A percentile compares a stretch with the other conserved stretches of the same genome.
Evolutionary conservation across 1,284 basidiomycete genomes (phyloP).

Genomic region (Afroboletus lepidellus): DNA sequence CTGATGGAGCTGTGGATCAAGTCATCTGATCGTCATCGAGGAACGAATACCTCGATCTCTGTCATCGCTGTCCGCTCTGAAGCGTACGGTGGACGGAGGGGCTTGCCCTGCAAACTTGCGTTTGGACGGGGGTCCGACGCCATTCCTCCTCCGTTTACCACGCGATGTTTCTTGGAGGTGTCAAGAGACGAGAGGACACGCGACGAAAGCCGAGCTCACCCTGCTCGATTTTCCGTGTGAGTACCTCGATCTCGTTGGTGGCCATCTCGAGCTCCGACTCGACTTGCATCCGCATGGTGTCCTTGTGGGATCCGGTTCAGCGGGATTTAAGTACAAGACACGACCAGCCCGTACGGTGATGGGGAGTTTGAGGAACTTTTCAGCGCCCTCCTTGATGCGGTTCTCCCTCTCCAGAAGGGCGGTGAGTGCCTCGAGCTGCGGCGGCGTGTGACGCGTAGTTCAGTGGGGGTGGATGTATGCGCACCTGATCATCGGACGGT

Average conservation of each 20-base stretch:
- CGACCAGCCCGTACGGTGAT: slow-evolving; percentile 47
- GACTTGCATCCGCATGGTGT: slow-evolving; percentile 66
- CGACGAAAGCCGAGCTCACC: slow-evolving; percentile 40
- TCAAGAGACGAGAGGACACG: not conserved
- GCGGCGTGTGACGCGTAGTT: slow-evolving; percentile 3
- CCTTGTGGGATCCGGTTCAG: slow-evolving; percentile 40
- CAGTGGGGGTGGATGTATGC: slow-evolving; percentile 4
- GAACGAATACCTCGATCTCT: slow-evolving; percentile 28
- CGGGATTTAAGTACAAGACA: not conserved
- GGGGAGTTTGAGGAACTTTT: slow-evolving; percentile 72
- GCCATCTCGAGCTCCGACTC: slow-evolving; percentile 76
- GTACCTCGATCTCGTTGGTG: slow-evolving; percentile 64
- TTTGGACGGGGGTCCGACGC: slow-evolving; percentile 31
- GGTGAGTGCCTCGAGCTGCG: slow-evolving; percentile 66
- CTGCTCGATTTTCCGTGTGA: slow-evolving; percentile 61
- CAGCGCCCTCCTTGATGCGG: slow-evolving; percentile 83
- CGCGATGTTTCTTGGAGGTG: slow-evolving; percentile 40
- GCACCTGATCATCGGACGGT: slow-evolving; percentile 34
- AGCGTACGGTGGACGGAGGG: slow-evolving; percentile 26
- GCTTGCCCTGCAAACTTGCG: slow-evolving; percentile 41
- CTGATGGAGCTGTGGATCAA: slow-evolving; percentile 34
- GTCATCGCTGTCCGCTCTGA: slow-evolving; percentile 41
- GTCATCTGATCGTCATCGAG: not conserved
- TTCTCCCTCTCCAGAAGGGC: slow-evolving; percentile 68
- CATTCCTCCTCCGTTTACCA: slow-evolving; percentile 38